phyloP scores from a whole-genome alignment of 2,329 filamentous ascomycete genomes.

The Fonsecaea multimorphosa region DNA sequence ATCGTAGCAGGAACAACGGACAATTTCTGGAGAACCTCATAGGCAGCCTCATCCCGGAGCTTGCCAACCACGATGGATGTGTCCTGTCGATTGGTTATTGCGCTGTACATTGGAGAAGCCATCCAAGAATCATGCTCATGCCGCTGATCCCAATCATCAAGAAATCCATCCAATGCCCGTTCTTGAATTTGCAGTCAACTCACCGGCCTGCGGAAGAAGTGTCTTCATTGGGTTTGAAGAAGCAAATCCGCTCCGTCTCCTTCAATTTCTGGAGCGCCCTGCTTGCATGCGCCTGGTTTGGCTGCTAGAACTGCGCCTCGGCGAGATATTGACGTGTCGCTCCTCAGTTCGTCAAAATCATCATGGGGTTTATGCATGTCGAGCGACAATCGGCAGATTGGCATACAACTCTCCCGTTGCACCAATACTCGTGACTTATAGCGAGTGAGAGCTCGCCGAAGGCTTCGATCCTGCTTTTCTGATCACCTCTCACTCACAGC shows the following conservation, averaged over 20 bases:
- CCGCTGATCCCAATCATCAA: background rate
- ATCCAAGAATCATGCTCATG: background rate
- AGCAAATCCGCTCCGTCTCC: background rate
- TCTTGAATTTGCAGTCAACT: background rate
- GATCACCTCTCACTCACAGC: background rate
- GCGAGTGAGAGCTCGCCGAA: background rate
- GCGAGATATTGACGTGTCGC: background rate
- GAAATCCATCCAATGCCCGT: background rate
- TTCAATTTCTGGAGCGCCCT: background rate
- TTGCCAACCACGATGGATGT: background rate
- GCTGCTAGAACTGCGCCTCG: background rate
- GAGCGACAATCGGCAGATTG: background rate
- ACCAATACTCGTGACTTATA: background rate
- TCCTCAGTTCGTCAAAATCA: background rate
- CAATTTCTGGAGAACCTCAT: background rate
- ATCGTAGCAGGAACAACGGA: background rate
- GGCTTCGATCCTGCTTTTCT: background rate
- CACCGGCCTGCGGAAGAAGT: background rate
- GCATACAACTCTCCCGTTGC: background rate
- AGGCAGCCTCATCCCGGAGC: background rate
- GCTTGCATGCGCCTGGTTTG: background rate
- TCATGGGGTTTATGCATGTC: background rate
- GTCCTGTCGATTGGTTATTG: background rate
- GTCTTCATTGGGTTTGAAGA: background rate
- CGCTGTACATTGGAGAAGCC: background rate